Evolutionary conservation across 2,329 filamentous ascomycete species (phyloP), one percentile per base, ranked within the genome.

Genomic region (Epichloe elymi): DNA sequence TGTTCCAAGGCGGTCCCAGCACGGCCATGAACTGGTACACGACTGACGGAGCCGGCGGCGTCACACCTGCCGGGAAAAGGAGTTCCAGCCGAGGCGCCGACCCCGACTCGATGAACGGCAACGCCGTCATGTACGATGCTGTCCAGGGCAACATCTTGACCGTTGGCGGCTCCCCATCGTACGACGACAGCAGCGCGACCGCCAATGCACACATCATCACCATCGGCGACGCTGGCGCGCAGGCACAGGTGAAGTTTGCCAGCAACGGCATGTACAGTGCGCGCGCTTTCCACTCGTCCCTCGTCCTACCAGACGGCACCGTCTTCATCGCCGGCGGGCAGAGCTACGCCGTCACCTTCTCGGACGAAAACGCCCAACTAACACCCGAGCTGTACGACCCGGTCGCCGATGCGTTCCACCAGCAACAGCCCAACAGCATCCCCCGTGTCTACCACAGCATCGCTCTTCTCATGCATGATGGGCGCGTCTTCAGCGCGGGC

Each of bases 51-150:
- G 61, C 60, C 35, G 77, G 78, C 2, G 59, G 60, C 15, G 58
- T 68, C 15, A 55, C 56, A 3, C 54, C 59, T 10, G 76, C 75
- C 1, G 76, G 76, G 0, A 12, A 46, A 19, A n/a, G 53, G 1
- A 6, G 17, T 2, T 37, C 44, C n/a, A 63, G 54, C 65, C 51
- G 57, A 0, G 56, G 75, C 4, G 65, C 61, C 20, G 65, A 66
- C 7, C 70, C 71, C 33, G 60, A 68, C 11, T 70, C 75, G 3
- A 82, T 82, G 78, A 72, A 69, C 52, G 79, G 76, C 12, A 73
- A 71, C 46, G 71, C 72, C 5, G 69, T 76, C 54, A 80, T 82
- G 76, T 81, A 74, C 55, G 77, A 81, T 56, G 75, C 76, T 30
- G 71, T 77, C 50, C 69, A 70, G 1, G 78, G 78, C 35, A 78